Evolutionary conservation across 2,329 filamentous ascomycete genomes (phyloP), one percentile per base, ranked within the genome.

Genomic region (Intubia oerlemansii): DNA sequence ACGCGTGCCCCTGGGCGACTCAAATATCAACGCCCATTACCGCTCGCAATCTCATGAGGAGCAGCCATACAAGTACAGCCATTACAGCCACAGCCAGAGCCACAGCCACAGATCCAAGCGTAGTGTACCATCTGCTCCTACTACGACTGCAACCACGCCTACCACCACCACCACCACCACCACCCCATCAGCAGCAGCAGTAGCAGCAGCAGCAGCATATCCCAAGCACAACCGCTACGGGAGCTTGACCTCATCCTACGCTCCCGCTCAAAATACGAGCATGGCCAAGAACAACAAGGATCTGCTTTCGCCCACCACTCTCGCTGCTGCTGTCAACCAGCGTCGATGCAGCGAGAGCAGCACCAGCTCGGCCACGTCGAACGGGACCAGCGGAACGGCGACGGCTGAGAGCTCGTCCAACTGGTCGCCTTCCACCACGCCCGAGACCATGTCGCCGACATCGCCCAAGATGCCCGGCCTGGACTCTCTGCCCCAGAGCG

Each of bases 321-420:
- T n/a, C n/a, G n/a, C n/a, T n/a, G n/a, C n/a, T n/a, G n/a, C n/a
- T n/a, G n/a, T n/a, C n/a, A 24, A 25, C 5, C 6, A 7, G 14
- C 28, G 35, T 10, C 28, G 33, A 13, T 28, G 30, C 17, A 39
- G 37, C 10, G 35, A 33, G 17, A 33, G 33, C 29, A 39, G 35
- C 24, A 31, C 32, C 13, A 32, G 27, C 20, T 37, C 37, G 0
- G 17, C 27, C 1, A 24, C 30, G 2, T 34, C 32, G 4, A 30
- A 27, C 21, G 24, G 25, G 21, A 35, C 33, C 2, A 16, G 30
- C 5, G 22, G n/a, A n/a, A n/a, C n/a, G n/a, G n/a, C n/a, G n/a
- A n/a, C 30, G 2, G 23, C 30, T 8, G 35, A 33, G 8, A 14
- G 29, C 5, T 12, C 11, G 5, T 34, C 27, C 2, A 17, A 28